Conservation (phyloP, 768 basidiomycete species). For the Mycena polygramma region DNA sequence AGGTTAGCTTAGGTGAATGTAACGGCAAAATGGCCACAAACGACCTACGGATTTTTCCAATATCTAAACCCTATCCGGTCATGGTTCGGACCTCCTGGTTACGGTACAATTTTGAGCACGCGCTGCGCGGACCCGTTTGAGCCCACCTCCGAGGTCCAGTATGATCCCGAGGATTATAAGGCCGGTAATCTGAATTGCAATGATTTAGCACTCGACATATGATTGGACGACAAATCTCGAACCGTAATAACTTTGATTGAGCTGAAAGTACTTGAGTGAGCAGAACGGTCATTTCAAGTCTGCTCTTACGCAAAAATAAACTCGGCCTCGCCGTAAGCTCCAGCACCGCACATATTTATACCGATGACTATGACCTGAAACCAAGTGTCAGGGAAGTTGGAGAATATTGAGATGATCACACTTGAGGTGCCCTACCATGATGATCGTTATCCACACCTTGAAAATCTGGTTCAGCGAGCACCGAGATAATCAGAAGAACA, state of each 20-base stretch:
- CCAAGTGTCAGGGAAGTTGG: constrained; percentile 47
- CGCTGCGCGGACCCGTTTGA: background rate
- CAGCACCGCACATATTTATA: constrained; percentile 84
- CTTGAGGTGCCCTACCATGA: constrained; percentile 15
- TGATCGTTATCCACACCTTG: constrained; percentile 76
- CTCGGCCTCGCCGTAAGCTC: constrained; percentile 87
- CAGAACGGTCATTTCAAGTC: constrained; percentile 6
- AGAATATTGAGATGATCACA: too few relatives aligned
- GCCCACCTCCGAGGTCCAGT: constrained; percentile 80
- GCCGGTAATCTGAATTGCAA: constrained; percentile 63
- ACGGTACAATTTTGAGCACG: background rate
- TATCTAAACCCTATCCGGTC: constrained; percentile 79
- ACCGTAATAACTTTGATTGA: constrained; percentile 90
- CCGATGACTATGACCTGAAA: constrained; percentile 75
- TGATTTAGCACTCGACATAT: background rate
- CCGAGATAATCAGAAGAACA: constrained; percentile 45
- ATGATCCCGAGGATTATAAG: constrained; percentile 77
- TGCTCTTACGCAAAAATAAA: constrained; percentile 83
- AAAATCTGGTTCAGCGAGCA: too few relatives aligned
- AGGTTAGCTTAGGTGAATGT: too few relatives aligned
- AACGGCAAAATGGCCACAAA: too few relatives aligned
- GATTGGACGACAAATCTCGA: background rate
- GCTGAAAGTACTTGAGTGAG: constrained; percentile 39
- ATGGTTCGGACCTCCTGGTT: constrained; percentile 80
- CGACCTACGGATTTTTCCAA: constrained; percentile 77